These are phyloP conservation scores for Calophaca sinica DNA, from an alignment of 306 rosid genomes.

Conservation along the genomic window DNA sequence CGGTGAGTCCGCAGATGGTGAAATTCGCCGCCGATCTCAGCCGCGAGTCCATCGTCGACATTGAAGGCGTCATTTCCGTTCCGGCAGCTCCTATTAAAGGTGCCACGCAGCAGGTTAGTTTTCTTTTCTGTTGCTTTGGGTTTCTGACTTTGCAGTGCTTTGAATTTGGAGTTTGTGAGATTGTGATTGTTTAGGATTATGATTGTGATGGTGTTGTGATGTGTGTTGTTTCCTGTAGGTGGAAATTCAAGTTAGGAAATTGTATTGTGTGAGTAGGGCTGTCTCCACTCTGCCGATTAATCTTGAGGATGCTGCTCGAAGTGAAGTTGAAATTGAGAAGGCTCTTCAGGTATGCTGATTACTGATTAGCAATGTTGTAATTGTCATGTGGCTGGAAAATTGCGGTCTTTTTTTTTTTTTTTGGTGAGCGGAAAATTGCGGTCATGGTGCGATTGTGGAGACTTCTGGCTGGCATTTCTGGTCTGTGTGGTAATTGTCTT, in stretches of 20 bases:
- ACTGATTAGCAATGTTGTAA: background rate
- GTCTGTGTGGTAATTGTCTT: no score
- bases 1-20: slow-evolving; percentile 88
- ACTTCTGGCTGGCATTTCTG: no score
- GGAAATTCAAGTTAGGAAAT: slow-evolving; percentile 84
- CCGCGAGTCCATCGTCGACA: slow-evolving; percentile 82
- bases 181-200: background rate
- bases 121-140: background rate
- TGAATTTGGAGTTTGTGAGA: slow-evolving; percentile 23
- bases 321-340: slow-evolving; percentile 78
- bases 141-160: background rate
- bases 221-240: slow-evolving; percentile 57
- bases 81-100: slow-evolving; percentile 72
- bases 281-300: slow-evolving; percentile 74
- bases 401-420: no score
- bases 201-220: background rate
- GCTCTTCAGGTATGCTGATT: slow-evolving; percentile 64
- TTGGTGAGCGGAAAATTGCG: no score
- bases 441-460: background rate
- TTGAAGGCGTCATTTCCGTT: slow-evolving; percentile 76
- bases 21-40: slow-evolving; percentile 71
- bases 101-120: slow-evolving; percentile 77
- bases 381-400: background rate
- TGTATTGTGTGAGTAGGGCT: slow-evolving; percentile 74
- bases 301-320: slow-evolving; percentile 90